phyloP scores from a whole-genome alignment of 768 basidiomycete species.

The Mycena crocata region DNA sequence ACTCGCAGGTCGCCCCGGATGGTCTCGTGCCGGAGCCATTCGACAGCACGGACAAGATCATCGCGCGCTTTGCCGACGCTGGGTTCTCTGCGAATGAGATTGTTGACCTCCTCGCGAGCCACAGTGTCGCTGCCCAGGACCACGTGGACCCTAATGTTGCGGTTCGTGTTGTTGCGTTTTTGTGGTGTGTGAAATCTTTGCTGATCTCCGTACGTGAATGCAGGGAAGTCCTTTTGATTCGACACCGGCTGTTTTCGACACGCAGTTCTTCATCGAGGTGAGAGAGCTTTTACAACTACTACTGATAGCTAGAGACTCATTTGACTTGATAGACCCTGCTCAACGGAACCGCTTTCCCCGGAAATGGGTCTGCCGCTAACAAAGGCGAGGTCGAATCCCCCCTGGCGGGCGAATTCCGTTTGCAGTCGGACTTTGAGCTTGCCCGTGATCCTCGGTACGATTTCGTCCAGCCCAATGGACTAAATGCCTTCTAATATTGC shows the following conservation, averaged over 20 bases:
- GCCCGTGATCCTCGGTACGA: constrained; percentile 39
- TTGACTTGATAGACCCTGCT: constrained; percentile 38
- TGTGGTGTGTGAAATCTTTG: not conserved
- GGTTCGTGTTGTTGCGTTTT: constrained; percentile 25
- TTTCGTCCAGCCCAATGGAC: not conserved
- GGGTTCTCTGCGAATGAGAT: constrained; percentile 48
- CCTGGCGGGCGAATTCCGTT: constrained; percentile 44
- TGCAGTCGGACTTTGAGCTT: constrained; percentile 43
- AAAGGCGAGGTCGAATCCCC: constrained; percentile 38
- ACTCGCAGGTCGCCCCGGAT: constrained; percentile 42
- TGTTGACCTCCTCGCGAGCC: constrained; percentile 48
- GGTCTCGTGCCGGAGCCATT: constrained; percentile 50
- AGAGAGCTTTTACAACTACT: not conserved
- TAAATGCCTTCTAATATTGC: not conserved
- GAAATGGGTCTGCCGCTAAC: constrained; percentile 36
- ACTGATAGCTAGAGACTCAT: not conserved
- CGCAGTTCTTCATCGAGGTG: constrained; percentile 47
- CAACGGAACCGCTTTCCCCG: constrained; percentile 41
- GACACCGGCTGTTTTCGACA: constrained; percentile 44
- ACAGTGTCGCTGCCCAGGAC: constrained; percentile 40
- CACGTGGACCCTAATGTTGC: constrained; percentile 38
- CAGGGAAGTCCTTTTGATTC: constrained; percentile 45
- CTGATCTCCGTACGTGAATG: constrained; percentile 19
- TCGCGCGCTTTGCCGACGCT: constrained; percentile 47
- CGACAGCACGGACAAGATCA: constrained; percentile 39